phyloP scores from a whole-genome alignment of 2,329 filamentous ascomycete species.

The Aspergillus sergii region DNA sequence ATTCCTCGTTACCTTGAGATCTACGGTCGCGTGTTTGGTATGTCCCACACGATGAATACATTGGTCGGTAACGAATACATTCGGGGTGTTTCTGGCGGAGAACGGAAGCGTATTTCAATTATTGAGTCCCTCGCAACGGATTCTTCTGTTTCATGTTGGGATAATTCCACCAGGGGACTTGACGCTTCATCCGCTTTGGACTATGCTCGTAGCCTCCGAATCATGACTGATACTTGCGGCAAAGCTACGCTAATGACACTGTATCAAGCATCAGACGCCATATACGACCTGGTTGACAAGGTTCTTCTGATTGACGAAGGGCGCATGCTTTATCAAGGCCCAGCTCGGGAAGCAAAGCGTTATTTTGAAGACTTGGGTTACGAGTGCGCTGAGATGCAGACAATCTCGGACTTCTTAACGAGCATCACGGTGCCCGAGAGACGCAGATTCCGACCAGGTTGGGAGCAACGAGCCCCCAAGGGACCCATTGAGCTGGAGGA shows the following conservation, averaged over 20 bases:
- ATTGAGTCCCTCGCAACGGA: constrained; percentile 72
- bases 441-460: constrained; percentile 64
- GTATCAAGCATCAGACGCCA: constrained; percentile 67
- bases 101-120: constrained; percentile 74
- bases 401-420: constrained; percentile 73
- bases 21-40: constrained; percentile 72
- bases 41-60: constrained; percentile 70
- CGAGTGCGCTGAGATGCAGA: constrained; percentile 59
- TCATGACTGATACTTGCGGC: constrained; percentile 71
- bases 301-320: constrained; percentile 73
- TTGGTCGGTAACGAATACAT: constrained; percentile 58
- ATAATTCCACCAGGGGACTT: constrained; percentile 73
- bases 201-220: constrained; percentile 65
- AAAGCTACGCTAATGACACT: constrained; percentile 68
- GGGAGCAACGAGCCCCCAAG: constrained; percentile 64
- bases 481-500: constrained; percentile 66
- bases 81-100: constrained; percentile 71
- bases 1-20: constrained; percentile 68
- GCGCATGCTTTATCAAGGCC: constrained; percentile 64
- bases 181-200: constrained; percentile 74
- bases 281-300: constrained; percentile 72
- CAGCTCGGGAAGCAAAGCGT: constrained; percentile 55
- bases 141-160: constrained; percentile 71
- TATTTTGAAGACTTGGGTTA: constrained; percentile 68
- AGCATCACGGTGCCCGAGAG: constrained; percentile 70